Evolutionary conservation across 208 protist species (phyloP).

Genomic region (Trypanosoma mega): DNA sequence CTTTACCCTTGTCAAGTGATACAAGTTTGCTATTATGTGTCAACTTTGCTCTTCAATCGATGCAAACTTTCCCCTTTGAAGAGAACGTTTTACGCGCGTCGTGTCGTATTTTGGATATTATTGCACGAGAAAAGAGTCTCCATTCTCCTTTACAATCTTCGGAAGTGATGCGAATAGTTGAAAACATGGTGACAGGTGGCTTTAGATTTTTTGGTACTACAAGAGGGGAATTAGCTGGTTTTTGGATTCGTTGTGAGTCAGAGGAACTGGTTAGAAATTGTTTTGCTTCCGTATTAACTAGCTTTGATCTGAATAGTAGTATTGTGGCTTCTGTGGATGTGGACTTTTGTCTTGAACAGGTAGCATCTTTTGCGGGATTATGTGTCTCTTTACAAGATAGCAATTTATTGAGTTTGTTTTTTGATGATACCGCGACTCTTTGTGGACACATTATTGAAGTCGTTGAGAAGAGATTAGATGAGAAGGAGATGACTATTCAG

Average conservation of each 20-base stretch:
- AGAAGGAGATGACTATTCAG: conserved; percentile 26
- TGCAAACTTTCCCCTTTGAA: conserved; percentile 54
- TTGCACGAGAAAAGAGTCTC: conserved; percentile 42
- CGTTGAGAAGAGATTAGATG: conserved; percentile 21
- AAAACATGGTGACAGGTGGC: conserved; percentile 17
- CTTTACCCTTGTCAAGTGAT: conserved; percentile 39
- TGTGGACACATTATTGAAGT: conserved; percentile 22
- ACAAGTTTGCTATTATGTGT: conserved; percentile 28
- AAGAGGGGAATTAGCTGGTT: conserved; percentile 18
- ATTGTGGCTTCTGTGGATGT: conserved; percentile 25
- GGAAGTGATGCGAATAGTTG: conserved; percentile 5
- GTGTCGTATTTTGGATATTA: conserved; percentile 51
- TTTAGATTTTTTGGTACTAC: conserved; percentile 20
- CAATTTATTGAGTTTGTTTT: conserved; percentile 3
- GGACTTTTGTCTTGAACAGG: conserved; percentile 20
- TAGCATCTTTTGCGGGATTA: conserved; percentile 18
- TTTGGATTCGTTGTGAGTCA: conserved; percentile 24
- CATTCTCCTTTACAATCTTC: conserved; percentile 9
- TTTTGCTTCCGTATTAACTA: conserved; percentile 4
- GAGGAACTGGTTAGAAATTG: not conserved
- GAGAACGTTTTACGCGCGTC: conserved; percentile 41
- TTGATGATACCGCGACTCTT: conserved; percentile 4
- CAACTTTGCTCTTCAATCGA: conserved; percentile 36
- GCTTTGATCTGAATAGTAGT: conserved; percentile 13
- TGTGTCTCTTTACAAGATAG: conserved; percentile 11